phyloP scores from a whole-genome alignment of 208 protist species.

The Leishmania tropica region DNA sequence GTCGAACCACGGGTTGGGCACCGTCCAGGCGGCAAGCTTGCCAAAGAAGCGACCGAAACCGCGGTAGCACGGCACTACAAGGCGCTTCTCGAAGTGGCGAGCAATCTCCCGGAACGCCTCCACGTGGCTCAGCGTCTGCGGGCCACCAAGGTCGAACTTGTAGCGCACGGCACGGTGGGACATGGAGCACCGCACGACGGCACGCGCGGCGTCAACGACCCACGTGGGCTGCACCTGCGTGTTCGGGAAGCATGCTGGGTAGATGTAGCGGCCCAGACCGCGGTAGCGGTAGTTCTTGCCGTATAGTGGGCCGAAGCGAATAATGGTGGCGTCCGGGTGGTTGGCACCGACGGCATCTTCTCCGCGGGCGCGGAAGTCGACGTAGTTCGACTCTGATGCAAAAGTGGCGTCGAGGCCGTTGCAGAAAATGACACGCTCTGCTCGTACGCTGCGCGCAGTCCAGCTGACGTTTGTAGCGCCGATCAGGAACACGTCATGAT shows the following conservation, averaged over 20 bases:
- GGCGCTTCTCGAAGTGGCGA: conserved; percentile 63
- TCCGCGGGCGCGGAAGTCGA: conserved; percentile 88
- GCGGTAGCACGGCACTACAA: conserved; percentile 85
- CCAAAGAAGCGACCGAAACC: conserved; percentile 88
- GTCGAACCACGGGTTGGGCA: conserved; percentile 92
- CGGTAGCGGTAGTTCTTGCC: conserved; percentile 91
- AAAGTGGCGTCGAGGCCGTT: conserved; percentile 93
- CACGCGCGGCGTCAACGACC: conserved; percentile 90
- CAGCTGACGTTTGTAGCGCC: conserved; percentile 91
- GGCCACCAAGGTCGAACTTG: conserved; percentile 92
- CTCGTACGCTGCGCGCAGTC: conserved; percentile 88
- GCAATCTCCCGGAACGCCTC: conserved; percentile 84
- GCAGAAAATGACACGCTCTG: conserved; percentile 90
- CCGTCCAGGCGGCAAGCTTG: conserved; percentile 75
- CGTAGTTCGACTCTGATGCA: conserved; percentile 92
- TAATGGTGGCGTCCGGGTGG: conserved; percentile 88
- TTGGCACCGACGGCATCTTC: conserved; percentile 91
- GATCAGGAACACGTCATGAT: conserved; percentile 91
- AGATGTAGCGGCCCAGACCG: conserved; percentile 87
- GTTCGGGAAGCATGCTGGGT: conserved; percentile 89
- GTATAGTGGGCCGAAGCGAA: conserved; percentile 91
- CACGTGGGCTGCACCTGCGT: conserved; percentile 91
- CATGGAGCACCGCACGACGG: conserved; percentile 83
- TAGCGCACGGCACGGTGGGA: conserved; percentile 86
- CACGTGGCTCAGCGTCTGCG: conserved; percentile 86